These are phyloP conservation scores for Hippophae tibetana DNA, from an alignment of 306 rosid genomes.

Conservation along the genomic window DNA sequence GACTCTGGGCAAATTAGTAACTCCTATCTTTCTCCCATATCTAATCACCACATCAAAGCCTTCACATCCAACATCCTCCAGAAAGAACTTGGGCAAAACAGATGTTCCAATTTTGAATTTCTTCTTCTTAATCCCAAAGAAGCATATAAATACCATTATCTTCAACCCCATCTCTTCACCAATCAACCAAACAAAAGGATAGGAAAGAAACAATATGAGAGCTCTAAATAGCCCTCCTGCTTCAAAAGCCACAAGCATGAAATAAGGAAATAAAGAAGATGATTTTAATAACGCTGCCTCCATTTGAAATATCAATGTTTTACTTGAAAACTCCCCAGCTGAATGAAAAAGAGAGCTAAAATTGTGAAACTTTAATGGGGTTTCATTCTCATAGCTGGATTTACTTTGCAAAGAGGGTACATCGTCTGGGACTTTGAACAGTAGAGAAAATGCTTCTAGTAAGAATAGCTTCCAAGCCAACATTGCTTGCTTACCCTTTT, in stretches of 20 bases:
- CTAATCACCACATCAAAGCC: constrained; percentile 46
- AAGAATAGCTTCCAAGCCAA: constrained; percentile 8
- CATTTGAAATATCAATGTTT: constrained; percentile 33
- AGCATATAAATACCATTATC: constrained; percentile 51
- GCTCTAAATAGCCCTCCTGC: constrained; percentile 52
- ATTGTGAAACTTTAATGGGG: constrained; percentile 7
- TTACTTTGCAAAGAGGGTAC: constrained; percentile 3
- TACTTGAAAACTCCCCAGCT: constrained; percentile 7
- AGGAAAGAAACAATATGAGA: constrained; percentile 34
- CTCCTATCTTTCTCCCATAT: constrained; percentile 36
- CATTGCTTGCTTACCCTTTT: neutral
- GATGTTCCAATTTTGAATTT: constrained; percentile 37
- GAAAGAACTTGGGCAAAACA: constrained; percentile 58
- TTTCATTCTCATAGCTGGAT: constrained; percentile 6
- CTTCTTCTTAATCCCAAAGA: constrained; percentile 40
- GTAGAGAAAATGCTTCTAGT: constrained; percentile 4
- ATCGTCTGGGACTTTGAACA: constrained; percentile 7
- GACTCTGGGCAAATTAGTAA: constrained; percentile 43
- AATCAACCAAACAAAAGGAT: constrained; percentile 44
- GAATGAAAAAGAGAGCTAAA: constrained; percentile 11
- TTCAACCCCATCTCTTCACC: constrained; percentile 43
- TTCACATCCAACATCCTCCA: constrained; percentile 48
- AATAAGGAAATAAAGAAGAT: constrained; percentile 49
- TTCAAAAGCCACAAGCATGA: constrained; percentile 73
- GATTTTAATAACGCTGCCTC: constrained; percentile 43